A percentile compares a stretch with the other conserved stretches of the same genome.
Conservation (phyloP, 768 basidiomycete species). For the Tulasnella calospora region DNA sequence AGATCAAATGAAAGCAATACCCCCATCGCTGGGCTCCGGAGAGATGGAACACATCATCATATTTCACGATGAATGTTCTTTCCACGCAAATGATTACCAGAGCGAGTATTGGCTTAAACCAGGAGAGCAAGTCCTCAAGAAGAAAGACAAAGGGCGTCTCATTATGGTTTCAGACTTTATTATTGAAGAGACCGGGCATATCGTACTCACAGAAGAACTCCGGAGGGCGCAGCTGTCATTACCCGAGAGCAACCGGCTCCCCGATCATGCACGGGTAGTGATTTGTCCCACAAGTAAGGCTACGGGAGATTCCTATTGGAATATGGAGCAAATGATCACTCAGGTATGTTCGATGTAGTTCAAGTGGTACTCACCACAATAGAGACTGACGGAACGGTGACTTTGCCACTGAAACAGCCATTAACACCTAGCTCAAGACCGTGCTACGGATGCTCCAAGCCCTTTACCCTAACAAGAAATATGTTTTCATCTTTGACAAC, state of each 20-base stretch:
- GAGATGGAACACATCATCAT: neutral
- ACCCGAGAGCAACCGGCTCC: neutral
- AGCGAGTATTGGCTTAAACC: neutral
- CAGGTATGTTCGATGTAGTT: conserved; percentile 20
- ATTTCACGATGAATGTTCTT: conserved; percentile 5
- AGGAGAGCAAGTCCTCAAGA: conserved; percentile 4
- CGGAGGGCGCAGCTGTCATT: neutral
- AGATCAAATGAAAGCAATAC: neutral
- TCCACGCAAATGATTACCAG: conserved; percentile 16
- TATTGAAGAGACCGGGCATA: neutral
- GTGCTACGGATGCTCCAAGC: conserved; percentile 24
- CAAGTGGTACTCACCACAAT: neutral
- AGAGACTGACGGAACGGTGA: neutral
- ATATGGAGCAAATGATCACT: conserved; percentile 27
- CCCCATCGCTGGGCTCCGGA: neutral
- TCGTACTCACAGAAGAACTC: neutral
- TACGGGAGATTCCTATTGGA: conserved; percentile 28
- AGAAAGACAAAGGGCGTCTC: neutral
- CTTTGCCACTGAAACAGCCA: neutral
- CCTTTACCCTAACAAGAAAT: conserved; percentile 26
- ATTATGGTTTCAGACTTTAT: conserved; percentile 24
- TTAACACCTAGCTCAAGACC: neutral
- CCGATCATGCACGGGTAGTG: neutral
- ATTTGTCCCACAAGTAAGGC: conserved; percentile 15
- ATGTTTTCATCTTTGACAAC: conserved; percentile 31